Percentiles rank a stretch among this genome's conserved stretches.
These are phyloP conservation scores for Populus hybrid DNA, from an alignment of 441 rosid genomes.

Conservation along the genomic window DNA sequence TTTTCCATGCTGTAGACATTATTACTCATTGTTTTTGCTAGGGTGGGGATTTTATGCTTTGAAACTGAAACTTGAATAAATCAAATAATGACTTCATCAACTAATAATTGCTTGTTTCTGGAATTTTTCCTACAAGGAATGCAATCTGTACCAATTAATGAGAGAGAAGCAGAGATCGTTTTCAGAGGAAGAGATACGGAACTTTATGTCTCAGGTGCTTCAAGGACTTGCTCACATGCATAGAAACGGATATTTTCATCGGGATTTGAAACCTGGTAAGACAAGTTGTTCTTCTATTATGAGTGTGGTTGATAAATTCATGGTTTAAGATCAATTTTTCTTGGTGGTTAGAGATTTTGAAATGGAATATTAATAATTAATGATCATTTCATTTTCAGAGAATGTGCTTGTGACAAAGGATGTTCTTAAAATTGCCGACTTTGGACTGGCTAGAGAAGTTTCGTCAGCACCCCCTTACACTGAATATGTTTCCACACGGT, in stretches of 20 bases:
- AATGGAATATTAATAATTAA: slow-evolving; percentile 16
- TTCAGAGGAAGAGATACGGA: slow-evolving; percentile 74
- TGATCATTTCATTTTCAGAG: slow-evolving; percentile 36
- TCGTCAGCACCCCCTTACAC: slow-evolving; percentile 80
- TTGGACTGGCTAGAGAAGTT: slow-evolving; percentile 94
- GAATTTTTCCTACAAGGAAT: slow-evolving; percentile 48
- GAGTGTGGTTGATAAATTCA: not conserved
- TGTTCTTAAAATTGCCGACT: slow-evolving; percentile 88
- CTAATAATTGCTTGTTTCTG: slow-evolving; percentile 21
- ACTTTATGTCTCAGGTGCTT: slow-evolving; percentile 84
- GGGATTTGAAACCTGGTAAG: slow-evolving; percentile 98
- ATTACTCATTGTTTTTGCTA: not conserved
- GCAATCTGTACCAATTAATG: slow-evolving; percentile 88
- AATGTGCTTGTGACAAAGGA: slow-evolving; percentile 76
- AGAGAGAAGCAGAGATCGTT: slow-evolving; percentile 69
- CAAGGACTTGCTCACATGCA: slow-evolving; percentile 95
- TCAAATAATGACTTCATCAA: not conserved
- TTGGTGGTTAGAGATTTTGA: slow-evolving; percentile 4
- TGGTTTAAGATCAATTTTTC: slow-evolving; percentile 6
- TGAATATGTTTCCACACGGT: slow-evolving; percentile 92
- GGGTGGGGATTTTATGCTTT: not conserved
- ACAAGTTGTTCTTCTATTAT: not conserved
- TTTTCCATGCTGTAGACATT: not conserved
- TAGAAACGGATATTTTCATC: slow-evolving; percentile 87
- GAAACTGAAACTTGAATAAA: slow-evolving; percentile 8